These are phyloP conservation scores for Salix purpurea DNA, from an alignment of 345 rosid species.

Conservation along the genomic window DNA sequence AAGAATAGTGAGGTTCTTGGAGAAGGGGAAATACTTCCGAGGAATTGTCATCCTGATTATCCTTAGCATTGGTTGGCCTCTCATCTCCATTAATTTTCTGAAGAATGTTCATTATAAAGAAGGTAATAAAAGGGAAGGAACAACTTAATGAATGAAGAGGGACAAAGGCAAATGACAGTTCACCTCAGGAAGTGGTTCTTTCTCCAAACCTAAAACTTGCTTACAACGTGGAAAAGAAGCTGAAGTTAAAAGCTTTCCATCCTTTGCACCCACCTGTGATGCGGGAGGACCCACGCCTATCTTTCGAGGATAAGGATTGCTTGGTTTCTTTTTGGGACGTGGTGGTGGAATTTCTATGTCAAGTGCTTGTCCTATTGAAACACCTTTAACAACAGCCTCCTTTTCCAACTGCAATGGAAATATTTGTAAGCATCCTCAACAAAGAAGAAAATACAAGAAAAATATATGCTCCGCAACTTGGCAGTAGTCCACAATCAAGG, in stretches of 20 bases:
- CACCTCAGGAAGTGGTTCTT: conserved; percentile 59
- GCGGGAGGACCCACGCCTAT: conserved; percentile 34
- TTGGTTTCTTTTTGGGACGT: conserved; percentile 90
- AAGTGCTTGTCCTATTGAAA: conserved; percentile 63
- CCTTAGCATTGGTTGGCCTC: conserved; percentile 42
- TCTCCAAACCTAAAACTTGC: conserved; percentile 58
- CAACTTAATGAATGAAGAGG: neutral
- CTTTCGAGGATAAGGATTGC: conserved; percentile 93
- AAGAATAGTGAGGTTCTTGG: conserved; percentile 50
- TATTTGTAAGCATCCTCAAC: conserved; percentile 3
- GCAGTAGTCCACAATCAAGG: neutral
- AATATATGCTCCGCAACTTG: neutral
- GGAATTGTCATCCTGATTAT: conserved; percentile 58
- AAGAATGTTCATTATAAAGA: conserved; percentile 12
- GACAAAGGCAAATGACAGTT: conserved; percentile 4
- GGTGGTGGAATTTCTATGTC: conserved; percentile 96
- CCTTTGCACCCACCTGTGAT: conserved; percentile 36
- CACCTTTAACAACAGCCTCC: conserved; percentile 85
- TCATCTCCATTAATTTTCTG: conserved; percentile 50
- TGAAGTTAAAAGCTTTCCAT: conserved; percentile 44
- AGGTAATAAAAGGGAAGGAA: neutral
- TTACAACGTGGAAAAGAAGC: conserved; percentile 45
- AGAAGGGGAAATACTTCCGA: conserved; percentile 51
- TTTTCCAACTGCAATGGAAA: conserved; percentile 70
- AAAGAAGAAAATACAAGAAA: neutral